Evolutionary conservation across 495 filamentous ascomycete species (phyloP), one percentile per base, ranked within the genome.

Genomic region (Neurospora sp.): DNA sequence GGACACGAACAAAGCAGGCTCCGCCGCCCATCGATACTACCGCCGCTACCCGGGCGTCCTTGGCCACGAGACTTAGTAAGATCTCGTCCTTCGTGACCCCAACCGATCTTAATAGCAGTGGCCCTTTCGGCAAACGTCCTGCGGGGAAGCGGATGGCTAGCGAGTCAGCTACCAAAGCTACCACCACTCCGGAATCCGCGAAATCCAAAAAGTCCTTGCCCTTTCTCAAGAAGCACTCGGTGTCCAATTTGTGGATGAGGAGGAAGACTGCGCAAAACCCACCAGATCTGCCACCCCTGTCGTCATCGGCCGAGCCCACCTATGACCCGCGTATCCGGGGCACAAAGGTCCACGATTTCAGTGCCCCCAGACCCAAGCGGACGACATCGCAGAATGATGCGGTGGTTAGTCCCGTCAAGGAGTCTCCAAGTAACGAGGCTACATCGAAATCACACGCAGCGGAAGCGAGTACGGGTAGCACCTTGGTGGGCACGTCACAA

Each of bases 271-370:
- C 77, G 3, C 81, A 87, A 43, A 85, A 81, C 42, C 79, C 84
- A 6, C 79, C 81, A 4, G 84, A 86, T 36, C 78, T 85, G 13
- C 83, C 86, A 69, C 78, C 88, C 37, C 80, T 89, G n/a, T 88
- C 90, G 5, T 82, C 86, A 8, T 40, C 42, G 9, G 78, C 78
- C 3, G 78, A 82, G 37, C 80, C 83, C 10, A 77, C 71, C 73
- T 95, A 94, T 76, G 94, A 97, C 77, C 93, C 93, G 21, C 83
- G 94, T 54, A 98, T 98, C 76, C 88, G 89, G 54, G 94, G 94
- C 37, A 95, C 90, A 11, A 87, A 90, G 39, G 89, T 98, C 9
- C 94, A 98, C 81, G 94, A 98, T 80, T 98, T 98, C 75, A 95
- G 92, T 76, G 93, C 91, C 1, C 94, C 94, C 11, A 85, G 93